Evolutionary conservation across 129 eudicot species (phyloP).

Genomic region (Chrysanthemum lavandulifolium): DNA sequence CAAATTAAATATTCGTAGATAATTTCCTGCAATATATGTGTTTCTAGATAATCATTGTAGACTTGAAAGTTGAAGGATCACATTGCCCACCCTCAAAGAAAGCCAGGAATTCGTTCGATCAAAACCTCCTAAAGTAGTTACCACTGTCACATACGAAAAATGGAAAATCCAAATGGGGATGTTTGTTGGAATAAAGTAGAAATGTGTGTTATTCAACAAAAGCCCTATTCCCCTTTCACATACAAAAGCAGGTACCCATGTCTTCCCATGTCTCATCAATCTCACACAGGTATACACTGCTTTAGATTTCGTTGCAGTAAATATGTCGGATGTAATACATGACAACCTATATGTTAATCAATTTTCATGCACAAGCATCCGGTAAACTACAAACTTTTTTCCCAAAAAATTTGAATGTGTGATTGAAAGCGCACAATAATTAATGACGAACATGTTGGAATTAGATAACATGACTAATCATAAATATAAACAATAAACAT

Average conservation of each 20-base stretch:
- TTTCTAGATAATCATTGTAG: neutral
- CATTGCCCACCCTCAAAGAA: no score
- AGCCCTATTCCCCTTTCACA: slow-evolving; percentile 1
- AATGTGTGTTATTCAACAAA: slow-evolving; percentile 16
- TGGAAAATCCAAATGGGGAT: neutral
- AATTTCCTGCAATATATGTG: no score
- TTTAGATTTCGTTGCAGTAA: slow-evolving; percentile 16
- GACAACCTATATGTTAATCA: neutral
- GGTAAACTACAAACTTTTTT: no score
- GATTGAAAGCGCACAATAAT: no score
- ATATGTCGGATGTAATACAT: slow-evolving; percentile 12
- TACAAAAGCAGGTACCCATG: slow-evolving; percentile 13
- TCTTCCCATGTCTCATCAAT: slow-evolving; percentile 10
- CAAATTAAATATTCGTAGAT: no score
- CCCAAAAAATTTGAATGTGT: neutral
- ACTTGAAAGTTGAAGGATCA: no score
- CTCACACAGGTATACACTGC: slow-evolving; percentile 16
- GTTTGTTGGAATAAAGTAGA: neutral
- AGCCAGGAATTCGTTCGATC: neutral
- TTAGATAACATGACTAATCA: no score
- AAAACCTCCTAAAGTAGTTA: neutral
- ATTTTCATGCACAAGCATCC: no score
- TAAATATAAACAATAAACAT: no score
- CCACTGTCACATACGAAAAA: neutral
- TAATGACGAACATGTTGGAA: no score